Evolutionary conservation across 164 flowering plant genomes (phyloP), one percentile per base, ranked within the genome.

Genomic region (Pachysandra terminalis): DNA sequence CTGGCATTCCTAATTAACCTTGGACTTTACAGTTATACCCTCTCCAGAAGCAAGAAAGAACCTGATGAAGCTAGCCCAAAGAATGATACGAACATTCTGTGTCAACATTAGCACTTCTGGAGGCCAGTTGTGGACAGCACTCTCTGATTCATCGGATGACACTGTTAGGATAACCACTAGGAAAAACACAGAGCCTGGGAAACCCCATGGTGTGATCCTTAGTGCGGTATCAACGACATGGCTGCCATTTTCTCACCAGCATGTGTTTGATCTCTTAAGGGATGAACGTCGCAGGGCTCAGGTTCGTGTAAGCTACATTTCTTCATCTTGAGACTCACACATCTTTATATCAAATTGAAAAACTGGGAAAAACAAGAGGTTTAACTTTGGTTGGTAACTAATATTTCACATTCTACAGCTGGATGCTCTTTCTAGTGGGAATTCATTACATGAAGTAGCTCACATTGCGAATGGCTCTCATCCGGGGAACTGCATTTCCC

Each of bases 401-500:
- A 37, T 52, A 19, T 9, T 5, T 68, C 40, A 40, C 40, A 48
- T 35, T 22, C 19, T 19, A 51, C 84, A 94, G 97, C 61, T 94
- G 55, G 97, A 94, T 73, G 86, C 84, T 64, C 87, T 76, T 22
- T 66, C 76, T 6, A 67, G 67, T 66, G 80, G 80, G 17, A 63
- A 67, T 62, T 64, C 82, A 16, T 63, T 75, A 22, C 73, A 77
- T 25, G 82, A 79, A 64, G 76, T 79, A 21, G 82, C 80, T 54
- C 82, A 79, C 69, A 76, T 79, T 54, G 80, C 82, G 16, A 76
- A 86, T 71, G 96, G 98, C 64, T 86, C 98, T 41, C 90, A 91
- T 80, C 89, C 96, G 0, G 97, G 97, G 49, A 94, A 88, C 74
- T 90, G 91, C 84, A 88, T 91, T 56, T 91, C 98, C 62, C 90